Percentiles rank a stretch among this genome's conserved stretches.
Conservation (phyloP, 106 monocot species). For the Apostasia shenzhenica region DNA sequence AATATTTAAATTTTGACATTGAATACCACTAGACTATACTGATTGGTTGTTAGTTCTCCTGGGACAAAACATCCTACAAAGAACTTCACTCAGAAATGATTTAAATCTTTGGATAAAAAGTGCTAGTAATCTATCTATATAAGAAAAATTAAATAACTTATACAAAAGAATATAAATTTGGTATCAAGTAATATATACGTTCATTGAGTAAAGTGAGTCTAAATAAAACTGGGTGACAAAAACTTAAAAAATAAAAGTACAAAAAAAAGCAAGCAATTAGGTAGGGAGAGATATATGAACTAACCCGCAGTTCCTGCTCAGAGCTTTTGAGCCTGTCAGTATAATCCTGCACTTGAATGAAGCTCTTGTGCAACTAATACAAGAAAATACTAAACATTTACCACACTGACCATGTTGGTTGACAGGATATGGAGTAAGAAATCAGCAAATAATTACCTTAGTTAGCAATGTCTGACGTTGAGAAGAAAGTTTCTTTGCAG, state of each 20-base stretch:
- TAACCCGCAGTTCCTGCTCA: constrained; percentile 67
- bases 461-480: constrained; percentile 39
- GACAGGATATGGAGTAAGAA: not conserved
- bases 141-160: no score
- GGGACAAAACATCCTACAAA: no score
- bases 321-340: constrained; percentile 49
- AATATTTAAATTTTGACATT: no score
- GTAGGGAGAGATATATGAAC: not conserved
- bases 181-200: no score
- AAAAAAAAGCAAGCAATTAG: not conserved
- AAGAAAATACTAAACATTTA: not conserved
- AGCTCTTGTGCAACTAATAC: constrained; percentile 48
- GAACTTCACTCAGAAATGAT: not conserved
- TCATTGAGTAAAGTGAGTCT: no score
- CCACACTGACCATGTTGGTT: not conserved
- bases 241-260: not conserved
- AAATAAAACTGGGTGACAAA: not conserved
- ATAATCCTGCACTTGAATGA: constrained; percentile 44
- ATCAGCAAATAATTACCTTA: constrained; percentile 34
- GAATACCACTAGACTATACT: no score
- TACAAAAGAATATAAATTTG: no score
- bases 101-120: no score
- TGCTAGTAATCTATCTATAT: no score
- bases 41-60: no score
- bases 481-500: constrained; percentile 58